Percentiles rank a stretch among this genome's conserved stretches.
Evolutionary conservation across 2,329 filamentous ascomycete species (phyloP).

Genomic region (Cladophialophora yegresii): DNA sequence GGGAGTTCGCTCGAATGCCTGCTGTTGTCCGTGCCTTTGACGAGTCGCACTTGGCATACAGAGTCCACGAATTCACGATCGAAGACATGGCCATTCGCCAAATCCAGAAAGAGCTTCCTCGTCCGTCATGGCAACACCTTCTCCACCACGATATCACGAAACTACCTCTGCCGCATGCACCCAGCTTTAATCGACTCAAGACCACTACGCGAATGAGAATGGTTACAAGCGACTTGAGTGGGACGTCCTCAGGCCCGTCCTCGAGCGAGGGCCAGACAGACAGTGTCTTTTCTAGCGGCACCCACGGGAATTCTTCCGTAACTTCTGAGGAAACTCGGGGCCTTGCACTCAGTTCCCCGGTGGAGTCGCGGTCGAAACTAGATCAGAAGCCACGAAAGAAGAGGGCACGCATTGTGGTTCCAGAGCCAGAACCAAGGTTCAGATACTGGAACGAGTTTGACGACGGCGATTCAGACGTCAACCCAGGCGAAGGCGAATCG

Average conservation of each 20-base stretch:
- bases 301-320: conserved; percentile 36
- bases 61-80: conserved; percentile 57
- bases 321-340: conserved; percentile 36
- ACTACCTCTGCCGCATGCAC: conserved; percentile 42
- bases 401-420: conserved; percentile 28
- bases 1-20: conserved; percentile 45
- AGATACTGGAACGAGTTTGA: conserved; percentile 87
- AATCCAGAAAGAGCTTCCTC: conserved; percentile 50
- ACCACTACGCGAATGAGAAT: conserved; percentile 12
- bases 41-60: conserved; percentile 44
- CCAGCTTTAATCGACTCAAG: conserved; percentile 13
- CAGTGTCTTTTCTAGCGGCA: conserved; percentile 37
- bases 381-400: conserved; percentile 25
- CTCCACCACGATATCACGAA: conserved; percentile 57
- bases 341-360: not conserved
- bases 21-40: conserved; percentile 28
- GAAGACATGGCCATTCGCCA: conserved; percentile 57
- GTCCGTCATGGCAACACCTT: conserved; percentile 53
- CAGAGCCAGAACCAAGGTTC: conserved; percentile 32
- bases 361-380: not conserved
- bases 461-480: conserved; percentile 66
- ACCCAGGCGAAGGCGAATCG: conserved; percentile 58
- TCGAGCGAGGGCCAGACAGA: conserved; percentile 37
- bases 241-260: conserved; percentile 38
- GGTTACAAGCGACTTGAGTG: conserved; percentile 15